phyloP scores from a whole-genome alignment of 768 basidiomycete genomes.

The Galerina sulciceps region DNA sequence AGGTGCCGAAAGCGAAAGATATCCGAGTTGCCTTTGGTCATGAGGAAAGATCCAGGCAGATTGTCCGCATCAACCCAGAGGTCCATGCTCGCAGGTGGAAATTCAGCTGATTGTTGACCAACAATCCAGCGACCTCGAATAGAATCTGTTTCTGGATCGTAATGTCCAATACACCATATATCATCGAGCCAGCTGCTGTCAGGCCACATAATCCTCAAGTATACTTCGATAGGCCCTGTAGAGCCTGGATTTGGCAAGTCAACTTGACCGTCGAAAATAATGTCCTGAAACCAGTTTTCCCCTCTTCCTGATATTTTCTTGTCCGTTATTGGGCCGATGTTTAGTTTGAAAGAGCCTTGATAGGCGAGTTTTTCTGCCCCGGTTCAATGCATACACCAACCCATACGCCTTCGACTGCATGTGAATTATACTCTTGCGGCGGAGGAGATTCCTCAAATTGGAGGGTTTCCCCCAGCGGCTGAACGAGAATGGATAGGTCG shows the following conservation, averaged over 20 bases:
- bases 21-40: not conserved
- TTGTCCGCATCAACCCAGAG: not conserved
- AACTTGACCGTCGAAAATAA: not conserved
- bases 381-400: not conserved
- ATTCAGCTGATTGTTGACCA: not conserved
- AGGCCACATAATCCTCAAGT: not conserved
- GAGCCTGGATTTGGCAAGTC: too few relatives aligned
- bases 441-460: not conserved
- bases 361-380: not conserved
- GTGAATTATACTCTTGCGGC: not conserved
- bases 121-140: slow-evolving; percentile 11
- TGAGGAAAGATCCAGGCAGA: not conserved
- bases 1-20: slow-evolving; percentile 6
- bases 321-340: not conserved
- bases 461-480: not conserved
- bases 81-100: not conserved
- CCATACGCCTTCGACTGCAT: not conserved
- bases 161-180: slow-evolving; percentile 1
- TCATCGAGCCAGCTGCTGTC: not conserved
- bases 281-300: not conserved
- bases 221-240: not conserved
- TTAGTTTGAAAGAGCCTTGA: not conserved
- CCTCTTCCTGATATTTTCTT: slow-evolving; percentile 3
- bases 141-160: slow-evolving; percentile 5
- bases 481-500: slow-evolving; percentile 2